Evolutionary conservation across 2,329 filamentous ascomycete genomes (phyloP).

Genomic region (Colletotrichum tamarilloi): DNA sequence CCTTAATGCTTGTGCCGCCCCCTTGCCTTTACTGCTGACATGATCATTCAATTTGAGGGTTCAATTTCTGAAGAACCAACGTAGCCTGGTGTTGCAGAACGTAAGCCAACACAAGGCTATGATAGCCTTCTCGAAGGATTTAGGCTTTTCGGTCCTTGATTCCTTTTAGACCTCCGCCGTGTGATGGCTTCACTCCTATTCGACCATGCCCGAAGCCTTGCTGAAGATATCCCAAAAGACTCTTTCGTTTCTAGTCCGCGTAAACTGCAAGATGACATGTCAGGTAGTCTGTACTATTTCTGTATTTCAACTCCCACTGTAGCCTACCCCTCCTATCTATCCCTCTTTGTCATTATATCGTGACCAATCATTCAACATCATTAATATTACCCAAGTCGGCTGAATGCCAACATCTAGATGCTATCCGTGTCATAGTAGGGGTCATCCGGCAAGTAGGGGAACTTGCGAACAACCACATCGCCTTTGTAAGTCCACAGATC

Average conservation of each 20-base stretch:
- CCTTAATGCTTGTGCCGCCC: not conserved
- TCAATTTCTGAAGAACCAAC: not conserved
- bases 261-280: not conserved
- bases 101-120: not conserved
- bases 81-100: not conserved
- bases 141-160: not conserved
- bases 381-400: not conserved
- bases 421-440: slow-evolving; percentile 25
- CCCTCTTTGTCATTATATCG: not conserved
- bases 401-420: not conserved
- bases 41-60: not conserved
- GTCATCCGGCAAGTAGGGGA: slow-evolving; percentile 21
- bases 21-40: not conserved
- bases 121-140: too few relatives aligned
- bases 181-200: not conserved
- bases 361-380: not conserved
- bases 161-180: not conserved
- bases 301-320: too few relatives aligned
- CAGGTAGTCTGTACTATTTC: too few relatives aligned
- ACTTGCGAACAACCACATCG: slow-evolving; percentile 29
- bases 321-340: not conserved
- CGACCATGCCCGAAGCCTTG: not conserved
- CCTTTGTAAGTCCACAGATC: slow-evolving; percentile 44
- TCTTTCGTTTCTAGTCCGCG: too few relatives aligned
- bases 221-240: too few relatives aligned